These are phyloP conservation scores for Solanum corneliomulleri DNA, from an alignment of 257 asterid genomes.

Conservation along the genomic window DNA sequence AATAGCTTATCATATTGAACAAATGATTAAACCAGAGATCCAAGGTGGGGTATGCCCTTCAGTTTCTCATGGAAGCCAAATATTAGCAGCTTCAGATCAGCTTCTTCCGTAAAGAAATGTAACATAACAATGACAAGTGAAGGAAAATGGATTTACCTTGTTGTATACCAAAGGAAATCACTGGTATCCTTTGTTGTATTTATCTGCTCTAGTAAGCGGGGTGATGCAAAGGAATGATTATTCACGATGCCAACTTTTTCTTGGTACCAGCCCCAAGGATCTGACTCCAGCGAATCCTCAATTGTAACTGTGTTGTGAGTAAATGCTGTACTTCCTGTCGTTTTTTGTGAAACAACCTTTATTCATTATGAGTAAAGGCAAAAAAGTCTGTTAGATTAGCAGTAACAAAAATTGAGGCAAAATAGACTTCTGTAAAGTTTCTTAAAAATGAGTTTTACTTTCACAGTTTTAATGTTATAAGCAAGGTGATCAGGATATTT, in stretches of 20 bases:
- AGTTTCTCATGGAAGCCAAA: not conserved
- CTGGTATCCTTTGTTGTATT: slow-evolving; percentile 68
- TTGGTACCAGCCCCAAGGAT: slow-evolving; percentile 60
- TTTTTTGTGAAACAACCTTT: slow-evolving; percentile 45
- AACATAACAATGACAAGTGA: not conserved
- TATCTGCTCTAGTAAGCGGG: slow-evolving; percentile 61
- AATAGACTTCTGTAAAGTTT: not conserved
- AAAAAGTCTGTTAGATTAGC: not conserved
- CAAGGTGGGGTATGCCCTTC: not conserved
- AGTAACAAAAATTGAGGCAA: not conserved
- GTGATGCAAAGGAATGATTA: slow-evolving; percentile 31
- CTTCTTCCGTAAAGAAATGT: not conserved
- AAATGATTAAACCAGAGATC: not conserved
- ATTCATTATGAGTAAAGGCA: slow-evolving; percentile 1
- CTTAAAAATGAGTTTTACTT: not conserved
- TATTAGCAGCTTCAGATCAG: not conserved
- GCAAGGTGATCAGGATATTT: too few species aligned
- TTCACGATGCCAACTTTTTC: slow-evolving; percentile 50
- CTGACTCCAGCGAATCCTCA: slow-evolving; percentile 23
- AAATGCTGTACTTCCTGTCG: slow-evolving; percentile 16
- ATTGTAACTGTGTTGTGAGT: slow-evolving; percentile 15
- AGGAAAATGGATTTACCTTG: slow-evolving; percentile 25
- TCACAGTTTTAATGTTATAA: not conserved
- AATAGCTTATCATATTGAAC: not conserved
- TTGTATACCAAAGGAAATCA: slow-evolving; percentile 72